phyloP scores from a whole-genome alignment of 129 eudicot species.

The Helichrysum umbraculigerum region DNA sequence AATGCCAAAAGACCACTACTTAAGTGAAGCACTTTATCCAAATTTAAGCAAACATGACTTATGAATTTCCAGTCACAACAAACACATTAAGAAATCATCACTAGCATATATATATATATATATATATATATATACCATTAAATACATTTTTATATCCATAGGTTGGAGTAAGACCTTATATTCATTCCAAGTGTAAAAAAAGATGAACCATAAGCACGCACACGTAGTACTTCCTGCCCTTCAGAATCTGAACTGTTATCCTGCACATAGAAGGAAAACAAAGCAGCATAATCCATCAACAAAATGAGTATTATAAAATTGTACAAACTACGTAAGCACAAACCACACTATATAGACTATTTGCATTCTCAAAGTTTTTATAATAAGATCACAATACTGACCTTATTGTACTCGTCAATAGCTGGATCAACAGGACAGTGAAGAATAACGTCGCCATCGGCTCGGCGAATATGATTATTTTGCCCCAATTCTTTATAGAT shows the following conservation, averaged over 20 bases:
- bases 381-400: slow-evolving; percentile 21
- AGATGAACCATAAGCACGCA: slow-evolving; percentile 97
- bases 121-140: background rate
- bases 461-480: slow-evolving; percentile 60
- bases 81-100: slow-evolving; percentile 6
- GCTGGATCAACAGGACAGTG: slow-evolving; percentile 42
- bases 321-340: background rate
- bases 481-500: slow-evolving; percentile 71
- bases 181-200: slow-evolving; percentile 88
- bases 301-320: slow-evolving; percentile 10
- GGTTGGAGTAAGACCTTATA: slow-evolving; percentile 57
- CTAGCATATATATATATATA: too few relatives aligned
- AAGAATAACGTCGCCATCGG: slow-evolving; percentile 70
- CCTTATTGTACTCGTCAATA: slow-evolving; percentile 49
- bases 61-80: slow-evolving; percentile 4
- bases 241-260: slow-evolving; percentile 45
- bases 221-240: slow-evolving; percentile 80
- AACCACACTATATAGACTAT: slow-evolving; percentile 9
- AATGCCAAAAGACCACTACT: slow-evolving; percentile 15
- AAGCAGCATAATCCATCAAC: slow-evolving; percentile 20
- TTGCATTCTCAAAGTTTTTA: slow-evolving; percentile 11
- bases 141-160: background rate
- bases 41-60: slow-evolving; percentile 8
- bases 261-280: slow-evolving; percentile 36
- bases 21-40: slow-evolving; percentile 12